Evolutionary conservation across 2,329 filamentous ascomycete species (phyloP).

Genomic region (Paecilomyces sp.): DNA sequence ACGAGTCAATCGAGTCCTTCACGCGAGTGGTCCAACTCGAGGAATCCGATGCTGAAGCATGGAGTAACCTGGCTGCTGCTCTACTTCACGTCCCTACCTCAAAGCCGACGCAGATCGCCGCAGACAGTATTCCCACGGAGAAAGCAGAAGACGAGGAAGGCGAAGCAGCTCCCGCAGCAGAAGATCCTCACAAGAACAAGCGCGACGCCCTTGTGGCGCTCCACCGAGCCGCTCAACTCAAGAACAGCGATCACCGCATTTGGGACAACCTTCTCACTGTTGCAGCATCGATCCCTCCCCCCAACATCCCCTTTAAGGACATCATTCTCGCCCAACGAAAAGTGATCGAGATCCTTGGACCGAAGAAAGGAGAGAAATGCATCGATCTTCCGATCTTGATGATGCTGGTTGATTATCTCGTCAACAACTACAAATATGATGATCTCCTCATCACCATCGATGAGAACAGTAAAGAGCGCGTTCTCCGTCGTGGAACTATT

Average conservation of each 20-base stretch:
- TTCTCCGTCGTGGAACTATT: conserved; percentile 47
- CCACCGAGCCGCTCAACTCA: conserved; percentile 76
- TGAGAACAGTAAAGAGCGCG: conserved; percentile 26
- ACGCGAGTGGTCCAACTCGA: conserved; percentile 75
- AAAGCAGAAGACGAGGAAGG: conserved; percentile 14
- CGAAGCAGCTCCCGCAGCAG: conserved; percentile 12
- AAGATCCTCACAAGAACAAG: conserved; percentile 52
- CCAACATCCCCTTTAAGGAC: conserved; percentile 58
- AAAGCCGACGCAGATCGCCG: conserved; percentile 16
- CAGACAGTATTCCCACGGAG: conserved; percentile 1
- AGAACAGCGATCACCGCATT: conserved; percentile 82
- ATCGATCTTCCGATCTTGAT: conserved; percentile 68
- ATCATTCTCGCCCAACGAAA: conserved; percentile 67
- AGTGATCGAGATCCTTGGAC: conserved; percentile 65
- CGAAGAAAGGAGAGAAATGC: conserved; percentile 63
- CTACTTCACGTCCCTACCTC: conserved; percentile 51
- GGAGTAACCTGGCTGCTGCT: conserved; percentile 88
- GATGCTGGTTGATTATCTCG: conserved; percentile 64
- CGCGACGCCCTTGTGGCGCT: conserved; percentile 74
- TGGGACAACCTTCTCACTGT: conserved; percentile 96
- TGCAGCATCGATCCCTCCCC: conserved; percentile 67
- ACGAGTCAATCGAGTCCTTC: conserved; percentile 76
- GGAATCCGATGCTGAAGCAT: conserved; percentile 82
- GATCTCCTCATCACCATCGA: conserved; percentile 26
- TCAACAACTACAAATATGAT: conserved; percentile 41